Conservation (phyloP, 2,329 filamentous ascomycete genomes). For the Talaromyces marneffei region DNA sequence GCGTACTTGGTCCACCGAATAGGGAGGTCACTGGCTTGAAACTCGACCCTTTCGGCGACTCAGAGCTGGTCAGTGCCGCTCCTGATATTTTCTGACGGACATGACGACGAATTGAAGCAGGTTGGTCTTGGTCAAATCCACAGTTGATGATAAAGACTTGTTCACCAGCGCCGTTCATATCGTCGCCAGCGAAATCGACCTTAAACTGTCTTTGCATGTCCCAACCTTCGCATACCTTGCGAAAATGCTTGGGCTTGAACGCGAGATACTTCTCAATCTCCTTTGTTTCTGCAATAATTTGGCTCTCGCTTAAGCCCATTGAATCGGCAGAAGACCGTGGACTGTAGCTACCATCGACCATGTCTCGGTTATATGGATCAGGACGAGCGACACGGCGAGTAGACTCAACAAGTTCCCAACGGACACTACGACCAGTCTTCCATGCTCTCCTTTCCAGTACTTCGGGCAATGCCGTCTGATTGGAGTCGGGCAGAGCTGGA, state of each 20-base stretch:
- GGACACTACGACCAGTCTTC: constrained; percentile 69
- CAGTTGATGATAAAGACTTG: constrained; percentile 67
- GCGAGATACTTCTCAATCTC: constrained; percentile 74
- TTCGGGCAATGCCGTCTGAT: constrained; percentile 41
- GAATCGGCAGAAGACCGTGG: constrained; percentile 70
- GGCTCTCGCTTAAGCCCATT: constrained; percentile 64
- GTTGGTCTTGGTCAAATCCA: constrained; percentile 57
- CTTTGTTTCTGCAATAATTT: constrained; percentile 68
- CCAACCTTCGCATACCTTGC: constrained; percentile 74
- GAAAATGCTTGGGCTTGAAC: constrained; percentile 71
- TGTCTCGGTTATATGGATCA: constrained; percentile 66
- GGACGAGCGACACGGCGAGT: constrained; percentile 66
- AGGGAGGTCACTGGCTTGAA: constrained; percentile 37
- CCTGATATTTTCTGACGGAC: constrained; percentile 48
- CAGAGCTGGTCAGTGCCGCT: constrained; percentile 17
- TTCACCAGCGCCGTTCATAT: constrained; percentile 71
- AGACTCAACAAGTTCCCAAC: constrained; percentile 74
- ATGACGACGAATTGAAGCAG: constrained; percentile 51
- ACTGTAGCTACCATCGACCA: constrained; percentile 68
- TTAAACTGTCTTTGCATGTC: constrained; percentile 82
- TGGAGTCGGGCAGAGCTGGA: constrained; percentile 40
- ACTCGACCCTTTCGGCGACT: constrained; percentile 19
- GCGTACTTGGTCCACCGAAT: constrained; percentile 43
- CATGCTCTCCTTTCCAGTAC: constrained; percentile 65
- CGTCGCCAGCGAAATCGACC: constrained; percentile 82